phyloP scores from a whole-genome alignment of 2,329 filamentous ascomycete species.

The Sordariomycetes sp. region DNA sequence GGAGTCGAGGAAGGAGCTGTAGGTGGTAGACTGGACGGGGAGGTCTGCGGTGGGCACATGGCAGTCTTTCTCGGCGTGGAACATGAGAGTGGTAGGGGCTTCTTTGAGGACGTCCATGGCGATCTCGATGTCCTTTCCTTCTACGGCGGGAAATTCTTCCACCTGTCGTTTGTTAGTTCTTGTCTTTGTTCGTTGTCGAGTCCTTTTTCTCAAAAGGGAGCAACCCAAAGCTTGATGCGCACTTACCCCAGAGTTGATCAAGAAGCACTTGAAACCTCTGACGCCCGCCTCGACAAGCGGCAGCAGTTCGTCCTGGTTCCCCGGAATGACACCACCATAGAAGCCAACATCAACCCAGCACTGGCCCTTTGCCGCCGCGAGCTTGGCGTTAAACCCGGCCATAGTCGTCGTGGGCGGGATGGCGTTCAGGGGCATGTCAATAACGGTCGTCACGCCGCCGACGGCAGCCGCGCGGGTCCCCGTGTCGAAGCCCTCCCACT shows the following conservation, averaged over 20 bases:
- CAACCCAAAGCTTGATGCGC: background rate
- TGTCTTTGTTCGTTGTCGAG: background rate
- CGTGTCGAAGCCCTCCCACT: conserved; percentile 97
- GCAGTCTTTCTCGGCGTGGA: conserved; percentile 98
- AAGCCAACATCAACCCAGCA: conserved; percentile 99
- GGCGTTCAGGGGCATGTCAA: conserved; percentile 96
- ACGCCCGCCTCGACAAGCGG: conserved; percentile 76
- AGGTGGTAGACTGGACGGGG: conserved; percentile 58
- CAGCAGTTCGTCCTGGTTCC: conserved; percentile 68
- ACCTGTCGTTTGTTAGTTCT: conserved; percentile 38
- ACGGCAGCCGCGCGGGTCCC: conserved; percentile 89
- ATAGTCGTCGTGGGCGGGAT: conserved; percentile 94
- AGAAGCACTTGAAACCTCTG: conserved; percentile 90
- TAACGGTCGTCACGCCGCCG: conserved; percentile 88
- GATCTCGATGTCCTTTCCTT: conserved; percentile 60
- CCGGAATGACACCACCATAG: conserved; percentile 88
- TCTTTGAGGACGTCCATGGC: conserved; percentile 73
- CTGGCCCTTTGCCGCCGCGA: conserved; percentile 69
- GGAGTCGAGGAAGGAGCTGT: conserved; percentile 84
- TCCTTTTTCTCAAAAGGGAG: background rate
- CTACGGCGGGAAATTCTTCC: conserved; percentile 91
- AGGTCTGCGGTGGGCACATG: conserved; percentile 70
- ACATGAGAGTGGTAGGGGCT: conserved; percentile 86
- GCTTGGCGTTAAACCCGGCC: conserved; percentile 68
- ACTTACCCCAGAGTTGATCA: conserved; percentile 90